A percentile compares a stretch with the other conserved stretches of the same genome.
These are phyloP conservation scores for Hyphopichia burtonii DNA, from an alignment of 1,139 yeast genomes.

Conservation along the genomic window DNA sequence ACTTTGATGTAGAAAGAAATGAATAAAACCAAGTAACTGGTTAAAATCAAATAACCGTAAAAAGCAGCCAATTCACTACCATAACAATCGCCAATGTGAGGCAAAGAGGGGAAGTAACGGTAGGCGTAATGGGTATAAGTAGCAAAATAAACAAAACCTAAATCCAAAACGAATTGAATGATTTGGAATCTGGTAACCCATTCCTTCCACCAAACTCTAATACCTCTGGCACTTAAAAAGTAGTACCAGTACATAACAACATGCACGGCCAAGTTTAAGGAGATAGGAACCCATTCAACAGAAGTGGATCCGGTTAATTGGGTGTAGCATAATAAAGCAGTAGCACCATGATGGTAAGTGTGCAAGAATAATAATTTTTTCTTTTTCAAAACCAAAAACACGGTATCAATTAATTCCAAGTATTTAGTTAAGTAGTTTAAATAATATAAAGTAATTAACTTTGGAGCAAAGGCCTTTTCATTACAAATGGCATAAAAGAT, in stretches of 20 bases:
- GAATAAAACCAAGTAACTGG: slow-evolving; percentile 86
- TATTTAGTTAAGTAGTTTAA: slow-evolving; percentile 76
- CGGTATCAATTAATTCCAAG: slow-evolving; percentile 86
- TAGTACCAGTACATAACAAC: slow-evolving; percentile 99
- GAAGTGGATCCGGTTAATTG: slow-evolving; percentile 90
- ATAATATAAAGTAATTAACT: slow-evolving; percentile 79
- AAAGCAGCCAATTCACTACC: slow-evolving; percentile 94
- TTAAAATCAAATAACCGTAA: slow-evolving; percentile 84
- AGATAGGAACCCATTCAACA: slow-evolving; percentile 93
- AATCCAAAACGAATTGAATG: slow-evolving; percentile 87
- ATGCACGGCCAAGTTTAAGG: slow-evolving; percentile 87
- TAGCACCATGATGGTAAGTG: slow-evolving; percentile 98
- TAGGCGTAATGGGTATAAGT: slow-evolving; percentile 77
- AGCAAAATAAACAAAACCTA: slow-evolving; percentile 88
- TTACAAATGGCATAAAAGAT: slow-evolving; percentile 83
- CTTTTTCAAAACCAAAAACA: slow-evolving; percentile 86
- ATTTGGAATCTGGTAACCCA: slow-evolving; percentile 98
- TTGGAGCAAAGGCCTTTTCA: slow-evolving; percentile 78
- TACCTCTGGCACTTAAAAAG: slow-evolving; percentile 89
- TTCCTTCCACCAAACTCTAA: slow-evolving; percentile 99
- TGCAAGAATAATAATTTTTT: slow-evolving; percentile 89
- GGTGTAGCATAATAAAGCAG: slow-evolving; percentile 92
- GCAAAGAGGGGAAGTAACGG: slow-evolving; percentile 59
- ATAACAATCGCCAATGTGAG: slow-evolving; percentile 83
- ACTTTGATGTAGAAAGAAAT: slow-evolving; percentile 91